Conservation (phyloP, 371 early-diverging fungal genomes). For the Apophysomyces ossiformis region DNA sequence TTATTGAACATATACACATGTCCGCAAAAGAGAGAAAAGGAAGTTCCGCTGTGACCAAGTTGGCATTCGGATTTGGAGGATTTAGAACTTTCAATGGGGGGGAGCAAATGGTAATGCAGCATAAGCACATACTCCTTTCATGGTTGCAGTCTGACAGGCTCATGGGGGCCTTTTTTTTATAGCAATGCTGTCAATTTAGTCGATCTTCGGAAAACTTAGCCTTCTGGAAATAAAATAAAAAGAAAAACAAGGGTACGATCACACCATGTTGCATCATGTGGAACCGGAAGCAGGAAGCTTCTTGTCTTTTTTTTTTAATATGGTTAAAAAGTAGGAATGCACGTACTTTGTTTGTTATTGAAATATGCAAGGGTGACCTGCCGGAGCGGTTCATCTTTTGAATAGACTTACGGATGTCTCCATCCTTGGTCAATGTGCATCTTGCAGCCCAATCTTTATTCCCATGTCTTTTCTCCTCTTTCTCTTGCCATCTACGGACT, state of each 20-base stretch:
- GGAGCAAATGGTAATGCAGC: background rate
- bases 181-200: background rate
- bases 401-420: too few relatives aligned
- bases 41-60: background rate
- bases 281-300: background rate
- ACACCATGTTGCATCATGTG: constrained; percentile 7
- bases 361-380: background rate
- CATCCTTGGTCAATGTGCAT: too few relatives aligned
- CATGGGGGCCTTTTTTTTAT: background rate
- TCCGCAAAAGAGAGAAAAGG: background rate
- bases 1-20: too few relatives aligned
- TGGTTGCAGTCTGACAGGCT: background rate
- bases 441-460: too few relatives aligned
- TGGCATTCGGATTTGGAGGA: background rate
- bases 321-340: background rate
- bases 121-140: background rate
- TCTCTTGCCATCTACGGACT: too few relatives aligned
- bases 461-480: too few relatives aligned
- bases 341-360: constrained; percentile 1
- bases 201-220: background rate
- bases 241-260: background rate
- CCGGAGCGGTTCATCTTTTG: background rate
- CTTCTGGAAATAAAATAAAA: background rate
- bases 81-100: background rate
- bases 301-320: background rate